phyloP scores from a whole-genome alignment of 495 filamentous ascomycete genomes.

The Aspergillus coremiiformis region DNA sequence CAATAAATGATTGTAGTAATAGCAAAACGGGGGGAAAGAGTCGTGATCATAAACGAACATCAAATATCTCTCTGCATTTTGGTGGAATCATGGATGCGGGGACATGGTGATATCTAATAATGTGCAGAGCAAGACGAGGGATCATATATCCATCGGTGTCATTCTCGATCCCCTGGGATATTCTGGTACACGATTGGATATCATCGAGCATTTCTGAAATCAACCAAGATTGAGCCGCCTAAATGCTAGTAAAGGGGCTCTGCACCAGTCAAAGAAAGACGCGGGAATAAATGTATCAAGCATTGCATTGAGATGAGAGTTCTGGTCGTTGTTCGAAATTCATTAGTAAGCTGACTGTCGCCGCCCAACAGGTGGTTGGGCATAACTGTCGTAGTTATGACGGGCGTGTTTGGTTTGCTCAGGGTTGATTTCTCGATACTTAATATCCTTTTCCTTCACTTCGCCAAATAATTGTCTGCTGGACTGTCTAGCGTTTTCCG shows the following conservation, averaged over 20 bases:
- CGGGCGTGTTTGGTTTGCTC: constrained; percentile 1
- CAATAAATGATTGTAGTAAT: not conserved
- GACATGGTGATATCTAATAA: not conserved
- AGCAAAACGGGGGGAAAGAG: not conserved
- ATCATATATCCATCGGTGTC: too few species aligned
- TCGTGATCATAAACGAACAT: not conserved
- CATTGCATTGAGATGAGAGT: not conserved
- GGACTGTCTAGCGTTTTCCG: constrained; percentile 1
- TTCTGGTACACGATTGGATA: not conserved
- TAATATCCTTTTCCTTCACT: constrained; percentile 12
- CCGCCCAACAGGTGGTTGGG: constrained; percentile 16
- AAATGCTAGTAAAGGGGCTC: not conserved
- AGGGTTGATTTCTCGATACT: constrained; percentile 10
- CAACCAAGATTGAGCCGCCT: not conserved
- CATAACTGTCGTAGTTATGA: constrained; percentile 18
- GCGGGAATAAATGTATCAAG: not conserved
- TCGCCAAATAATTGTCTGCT: constrained; percentile 13
- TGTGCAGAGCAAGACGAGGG: not conserved
- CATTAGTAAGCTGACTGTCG: constrained; percentile 23
- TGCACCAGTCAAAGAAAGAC: not conserved
- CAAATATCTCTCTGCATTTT: not conserved
- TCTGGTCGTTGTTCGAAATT: constrained; percentile 16
- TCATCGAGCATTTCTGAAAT: not conserved
- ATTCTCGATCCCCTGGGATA: not conserved
- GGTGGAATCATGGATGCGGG: too few species aligned